These are phyloP conservation scores for Pterulicium gracile DNA, from an alignment of 1,284 basidiomycete species.

Conservation along the genomic window DNA sequence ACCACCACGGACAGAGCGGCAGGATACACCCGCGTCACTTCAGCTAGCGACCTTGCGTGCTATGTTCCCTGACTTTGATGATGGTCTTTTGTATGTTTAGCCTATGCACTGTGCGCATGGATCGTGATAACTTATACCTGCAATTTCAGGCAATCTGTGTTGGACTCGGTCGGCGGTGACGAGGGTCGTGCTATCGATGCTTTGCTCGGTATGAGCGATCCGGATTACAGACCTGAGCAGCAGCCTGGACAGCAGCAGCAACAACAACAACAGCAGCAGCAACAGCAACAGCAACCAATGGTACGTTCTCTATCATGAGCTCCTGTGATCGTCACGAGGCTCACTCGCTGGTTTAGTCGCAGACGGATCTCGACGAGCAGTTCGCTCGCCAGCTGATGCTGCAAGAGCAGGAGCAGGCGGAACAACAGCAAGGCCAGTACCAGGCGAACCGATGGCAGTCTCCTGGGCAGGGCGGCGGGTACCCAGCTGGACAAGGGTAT, in stretches of 20 bases:
- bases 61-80: constrained; percentile 77
- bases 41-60: constrained; percentile 43
- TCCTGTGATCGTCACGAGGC: not conserved
- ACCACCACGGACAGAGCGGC: constrained; percentile 3
- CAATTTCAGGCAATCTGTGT: constrained; percentile 42
- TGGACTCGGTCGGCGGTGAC: constrained; percentile 54
- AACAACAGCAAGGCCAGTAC: constrained; percentile 22
- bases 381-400: constrained; percentile 58
- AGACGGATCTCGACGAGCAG: constrained; percentile 65
- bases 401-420: constrained; percentile 46
- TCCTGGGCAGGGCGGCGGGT: constrained; percentile 11
- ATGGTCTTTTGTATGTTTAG: constrained; percentile 51
- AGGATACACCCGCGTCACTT: constrained; percentile 27
- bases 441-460: constrained; percentile 17
- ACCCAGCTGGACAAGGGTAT: constrained; percentile 9
- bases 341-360: constrained; percentile 24
- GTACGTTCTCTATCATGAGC: constrained; percentile 4
- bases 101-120: not conserved
- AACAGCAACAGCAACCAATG: constrained; percentile 2
- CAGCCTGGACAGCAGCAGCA: constrained; percentile 13
- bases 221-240: constrained; percentile 39
- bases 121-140: constrained; percentile 1
- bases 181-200: constrained; percentile 64
- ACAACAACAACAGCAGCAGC: constrained; percentile 1
- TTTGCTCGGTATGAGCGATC: constrained; percentile 74